Evolutionary conservation across 768 basidiomycete species (phyloP).

Genomic region (Amanita molliuscula): DNA sequence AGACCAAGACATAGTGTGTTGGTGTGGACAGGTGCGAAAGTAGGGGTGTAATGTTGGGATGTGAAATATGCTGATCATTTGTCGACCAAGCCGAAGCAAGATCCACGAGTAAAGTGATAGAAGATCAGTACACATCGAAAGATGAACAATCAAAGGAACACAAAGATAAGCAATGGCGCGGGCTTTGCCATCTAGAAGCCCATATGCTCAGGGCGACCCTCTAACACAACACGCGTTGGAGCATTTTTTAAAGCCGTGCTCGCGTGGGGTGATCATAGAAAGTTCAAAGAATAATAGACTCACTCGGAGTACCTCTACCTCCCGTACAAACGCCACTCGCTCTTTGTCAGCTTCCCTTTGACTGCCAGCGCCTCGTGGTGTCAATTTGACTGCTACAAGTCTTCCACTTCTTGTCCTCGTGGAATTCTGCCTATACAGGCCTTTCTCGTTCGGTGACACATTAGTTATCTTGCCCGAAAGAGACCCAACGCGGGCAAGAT

Average conservation of each 20-base stretch:
- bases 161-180: neutral
- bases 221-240: neutral
- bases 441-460: neutral
- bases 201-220: neutral
- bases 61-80: conserved; percentile 53
- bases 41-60: conserved; percentile 69
- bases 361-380: conserved; percentile 19
- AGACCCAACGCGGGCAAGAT: conserved; percentile 9
- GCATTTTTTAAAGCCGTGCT: neutral
- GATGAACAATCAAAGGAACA: neutral
- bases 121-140: neutral
- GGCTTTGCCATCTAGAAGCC: neutral
- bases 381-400: conserved; percentile 40
- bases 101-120: neutral
- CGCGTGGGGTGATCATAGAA: conserved; percentile 2
- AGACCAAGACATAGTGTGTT: conserved; percentile 66
- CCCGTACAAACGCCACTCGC: conserved; percentile 67
- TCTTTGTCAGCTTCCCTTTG: conserved; percentile 55
- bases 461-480: conserved; percentile 8
- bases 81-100: neutral
- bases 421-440: neutral
- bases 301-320: conserved; percentile 78
- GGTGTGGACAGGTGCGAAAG: conserved; percentile 62
- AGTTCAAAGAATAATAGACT: conserved; percentile 17
- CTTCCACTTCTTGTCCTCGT: conserved; percentile 13